Conservation (phyloP, 2,329 filamentous ascomycete genomes). For the Tothia fuscella region DNA sequence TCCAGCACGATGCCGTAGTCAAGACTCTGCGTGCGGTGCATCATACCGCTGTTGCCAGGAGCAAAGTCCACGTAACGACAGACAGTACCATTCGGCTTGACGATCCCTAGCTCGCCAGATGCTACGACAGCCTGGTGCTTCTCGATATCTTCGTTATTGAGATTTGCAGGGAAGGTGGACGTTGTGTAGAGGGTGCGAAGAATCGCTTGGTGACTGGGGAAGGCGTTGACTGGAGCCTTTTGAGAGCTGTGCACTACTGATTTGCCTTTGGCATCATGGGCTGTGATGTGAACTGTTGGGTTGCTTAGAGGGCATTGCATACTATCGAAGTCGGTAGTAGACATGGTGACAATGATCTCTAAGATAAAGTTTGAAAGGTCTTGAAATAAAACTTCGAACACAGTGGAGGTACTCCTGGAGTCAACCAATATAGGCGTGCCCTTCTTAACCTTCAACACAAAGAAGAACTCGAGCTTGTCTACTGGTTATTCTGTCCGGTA, state of each 20-base stretch:
- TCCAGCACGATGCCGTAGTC: slow-evolving; percentile 29
- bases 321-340: no score
- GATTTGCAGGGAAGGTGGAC: slow-evolving; percentile 33
- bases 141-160: slow-evolving; percentile 35
- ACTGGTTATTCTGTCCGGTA: no score
- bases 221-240: slow-evolving; percentile 20
- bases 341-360: no score
- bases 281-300: no score
- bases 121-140: slow-evolving; percentile 33
- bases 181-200: slow-evolving; percentile 30
- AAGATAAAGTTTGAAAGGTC: no score
- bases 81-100: slow-evolving; percentile 35
- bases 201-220: slow-evolving; percentile 13
- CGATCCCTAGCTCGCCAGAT: slow-evolving; percentile 37
- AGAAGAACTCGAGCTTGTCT: no score
- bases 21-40: slow-evolving; percentile 29
- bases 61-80: slow-evolving; percentile 30
- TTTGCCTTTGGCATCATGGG: slow-evolving; percentile 23
- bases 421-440: no score
- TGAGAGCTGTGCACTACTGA: slow-evolving; percentile 25
- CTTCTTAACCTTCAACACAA: no score
- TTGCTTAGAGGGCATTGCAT: no score
- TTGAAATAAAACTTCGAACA: no score
- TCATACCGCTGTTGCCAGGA: slow-evolving; percentile 22
- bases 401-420: no score